phyloP scores from a whole-genome alignment of 1,284 basidiomycete genomes.

The Fomitiporia mediterranea region DNA sequence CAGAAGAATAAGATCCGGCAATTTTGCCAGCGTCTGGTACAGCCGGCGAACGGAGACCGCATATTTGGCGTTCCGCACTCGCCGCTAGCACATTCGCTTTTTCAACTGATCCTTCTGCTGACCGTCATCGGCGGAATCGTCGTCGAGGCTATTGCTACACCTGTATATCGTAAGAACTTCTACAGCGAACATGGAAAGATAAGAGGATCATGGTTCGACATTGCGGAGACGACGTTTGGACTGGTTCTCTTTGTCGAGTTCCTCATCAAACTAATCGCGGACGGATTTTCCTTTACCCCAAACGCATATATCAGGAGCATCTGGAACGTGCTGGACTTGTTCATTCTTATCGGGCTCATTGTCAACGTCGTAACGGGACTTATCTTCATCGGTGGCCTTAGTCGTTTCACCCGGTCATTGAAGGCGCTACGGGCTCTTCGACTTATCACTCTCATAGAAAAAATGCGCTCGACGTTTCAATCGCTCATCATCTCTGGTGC shows the following conservation, averaged over 20 bases:
- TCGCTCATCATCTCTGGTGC: constrained; percentile 89
- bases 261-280: constrained; percentile 87
- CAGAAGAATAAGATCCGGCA: constrained; percentile 76
- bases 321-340: constrained; percentile 91
- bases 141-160: constrained; percentile 85
- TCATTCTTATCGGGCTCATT: constrained; percentile 80
- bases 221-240: constrained; percentile 77
- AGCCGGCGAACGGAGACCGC: constrained; percentile 80
- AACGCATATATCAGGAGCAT: constrained; percentile 91
- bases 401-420: constrained; percentile 78
- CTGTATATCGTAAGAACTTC: constrained; percentile 78
- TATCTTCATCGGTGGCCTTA: constrained; percentile 76
- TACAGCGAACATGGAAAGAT: constrained; percentile 56
- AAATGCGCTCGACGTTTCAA: constrained; percentile 88
- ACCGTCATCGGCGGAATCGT: constrained; percentile 82
- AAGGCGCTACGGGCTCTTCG: constrained; percentile 89
- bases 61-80: constrained; percentile 75
- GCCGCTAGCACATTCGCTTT: constrained; percentile 62
- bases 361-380: constrained; percentile 81
- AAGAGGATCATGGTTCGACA: constrained; percentile 83
- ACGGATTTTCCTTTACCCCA: constrained; percentile 89
- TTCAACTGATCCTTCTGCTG: constrained; percentile 72
- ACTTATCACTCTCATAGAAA: constrained; percentile 84
- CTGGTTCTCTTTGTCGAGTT: constrained; percentile 82
- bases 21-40: constrained; percentile 81